Evolutionary conservation across 352 stramenopile species (phyloP), one percentile per base, ranked within the genome.

Genomic region (Nothophytophthora sp.): DNA sequence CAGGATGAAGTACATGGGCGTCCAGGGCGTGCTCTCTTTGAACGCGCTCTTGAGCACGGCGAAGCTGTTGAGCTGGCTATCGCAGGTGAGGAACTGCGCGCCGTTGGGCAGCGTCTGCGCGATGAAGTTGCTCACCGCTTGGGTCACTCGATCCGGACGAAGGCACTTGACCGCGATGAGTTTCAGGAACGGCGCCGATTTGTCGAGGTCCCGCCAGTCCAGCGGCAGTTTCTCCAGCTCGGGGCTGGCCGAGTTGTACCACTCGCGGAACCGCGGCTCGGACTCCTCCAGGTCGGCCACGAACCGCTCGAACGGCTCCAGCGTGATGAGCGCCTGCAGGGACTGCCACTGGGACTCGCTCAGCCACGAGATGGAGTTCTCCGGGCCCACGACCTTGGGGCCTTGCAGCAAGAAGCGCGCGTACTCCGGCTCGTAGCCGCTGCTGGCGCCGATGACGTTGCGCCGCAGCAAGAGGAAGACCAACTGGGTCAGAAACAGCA

Each of bases 1-100:
- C 36, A 99, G 67, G 47, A 99, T 97, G 55, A 99, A 99, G 63
- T 98, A 99, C 56, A 99, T 96, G 13, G 96, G 96, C n/a, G 95
- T 98, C 59, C 72, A 95, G 12, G 96, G 88, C 16, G 90, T 98
- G 10, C 86, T 97, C 46, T 99, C 96, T 16, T 72, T 64, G 44
- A 98, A 97, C 2, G 87, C 89, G 39, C 94, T 90, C n/a, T 98
- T 78, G 19, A 99, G 69, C 20, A 99, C 88, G 18, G 97, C 77
- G 58, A 97, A 96, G 49, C 88, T 97, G 61, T 98, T 99, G 32
- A 99, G 81, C 25, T 97, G 96, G 0, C 82, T 65, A 25, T 96
- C 73, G 27, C 83, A 92, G 47, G 89, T 89, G 9, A 96, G 59
- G 43, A 95, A 98, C 8, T 92, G 67, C 3, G 56, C 40, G 3